These are phyloP conservation scores for Casuarina equisetifolia DNA, from an alignment of 306 rosid genomes.

Conservation along the genomic window DNA sequence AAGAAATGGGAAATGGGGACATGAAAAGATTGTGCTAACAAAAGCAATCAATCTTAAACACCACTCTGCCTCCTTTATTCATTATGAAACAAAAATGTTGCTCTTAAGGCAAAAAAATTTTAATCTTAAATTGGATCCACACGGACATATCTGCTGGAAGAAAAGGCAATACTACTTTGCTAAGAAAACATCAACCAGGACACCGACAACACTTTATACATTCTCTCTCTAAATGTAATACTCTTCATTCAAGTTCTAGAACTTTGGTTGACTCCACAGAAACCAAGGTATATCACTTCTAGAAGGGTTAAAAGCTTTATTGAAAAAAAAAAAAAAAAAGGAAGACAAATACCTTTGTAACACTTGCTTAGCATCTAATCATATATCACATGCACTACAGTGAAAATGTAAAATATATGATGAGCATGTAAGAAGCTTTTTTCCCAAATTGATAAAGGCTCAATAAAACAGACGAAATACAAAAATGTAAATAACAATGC, in stretches of 20 bases:
- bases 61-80: not conserved
- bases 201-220: not conserved
- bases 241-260: not conserved
- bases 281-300: not conserved
- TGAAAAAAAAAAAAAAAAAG: not conserved
- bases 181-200: not conserved
- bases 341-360: too few relatives aligned
- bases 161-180: not conserved
- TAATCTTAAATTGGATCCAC: not conserved
- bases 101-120: not conserved
- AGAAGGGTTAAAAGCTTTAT: not conserved
- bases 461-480: not conserved
- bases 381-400: not conserved
- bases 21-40: too few relatives aligned
- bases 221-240: not conserved
- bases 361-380: not conserved
- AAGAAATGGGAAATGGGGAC: not conserved
- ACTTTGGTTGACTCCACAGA: not conserved
- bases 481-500: not conserved
- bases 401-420: not conserved
- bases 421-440: not conserved
- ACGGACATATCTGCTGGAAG: not conserved
- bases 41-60: not conserved
- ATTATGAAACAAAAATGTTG: not conserved
- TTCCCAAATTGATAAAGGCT: not conserved